Base-by-base conservation (phyloP, 768 basidiomycete genomes). In the Sporobolomyces phaffii region DNA sequence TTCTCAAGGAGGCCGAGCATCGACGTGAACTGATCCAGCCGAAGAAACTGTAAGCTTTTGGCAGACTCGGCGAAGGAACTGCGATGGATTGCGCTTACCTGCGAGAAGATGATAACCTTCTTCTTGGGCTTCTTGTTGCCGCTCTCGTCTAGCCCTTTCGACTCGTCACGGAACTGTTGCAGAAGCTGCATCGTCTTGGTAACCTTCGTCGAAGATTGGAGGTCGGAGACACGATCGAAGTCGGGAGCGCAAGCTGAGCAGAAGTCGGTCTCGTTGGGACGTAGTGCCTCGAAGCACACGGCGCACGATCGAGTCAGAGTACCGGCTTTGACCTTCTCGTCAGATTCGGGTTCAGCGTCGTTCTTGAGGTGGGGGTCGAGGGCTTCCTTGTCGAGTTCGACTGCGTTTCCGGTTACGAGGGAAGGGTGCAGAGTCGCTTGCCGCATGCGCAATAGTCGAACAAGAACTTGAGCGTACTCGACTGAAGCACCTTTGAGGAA, bases 81-180 rank as follows among this genome's bases (percentile, higher is more conserved):
- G 43, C 11, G 28, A 31, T 7, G 5, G 11, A 8, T 0, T 44
- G 13, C 15, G 40, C 69, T 29, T 28, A 66, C 70, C 53, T 71
- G 93, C 0, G 90, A 92, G 76, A 97, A 98, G 26, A 99, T 86
- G 69, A 98, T 98, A 0, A 92, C 94, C 82, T 97, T 99, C 76
- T 96, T 91, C 65, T 69, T 68, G 20, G 62, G 52, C 17, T 24
- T 44, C 64, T 38, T 57, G 15, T 70, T 48, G 40, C 66, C 80
- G 31, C 40, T 33, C 44, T 26, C 14, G 38, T 58, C 56, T 22
- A 43, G 38, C 20, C 29, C 34, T n/a, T 24, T 28, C 78, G 20
- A 81, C 76, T 18, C 83, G 78, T 15, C 84, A 81, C 57, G 84
- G 58, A 91, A 85, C 22, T 85, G 82, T 15, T 79, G 72, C 45